Conservation (phyloP, 1,284 basidiomycete genomes). For the Peniophora sp. region DNA sequence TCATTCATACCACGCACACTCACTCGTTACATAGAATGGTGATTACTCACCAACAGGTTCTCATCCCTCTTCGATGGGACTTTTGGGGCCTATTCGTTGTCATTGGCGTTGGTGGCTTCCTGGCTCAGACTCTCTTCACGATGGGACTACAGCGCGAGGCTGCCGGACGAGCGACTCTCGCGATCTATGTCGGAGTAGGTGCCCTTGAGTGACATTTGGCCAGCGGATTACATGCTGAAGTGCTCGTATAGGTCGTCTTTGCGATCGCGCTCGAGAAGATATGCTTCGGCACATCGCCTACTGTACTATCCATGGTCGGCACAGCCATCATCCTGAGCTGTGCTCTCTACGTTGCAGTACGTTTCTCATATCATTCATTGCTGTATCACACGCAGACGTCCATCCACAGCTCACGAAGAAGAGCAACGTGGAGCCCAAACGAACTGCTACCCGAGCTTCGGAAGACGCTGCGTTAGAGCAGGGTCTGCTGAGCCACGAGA, state of each 20-base stretch:
- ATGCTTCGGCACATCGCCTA: slow-evolving; percentile 48
- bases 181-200: slow-evolving; percentile 50
- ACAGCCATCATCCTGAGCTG: slow-evolving; percentile 49
- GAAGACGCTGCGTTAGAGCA: slow-evolving; percentile 24
- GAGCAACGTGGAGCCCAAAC: slow-evolving; percentile 8
- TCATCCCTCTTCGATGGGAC: slow-evolving; percentile 38
- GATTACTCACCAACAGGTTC: slow-evolving; percentile 28
- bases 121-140: slow-evolving; percentile 51
- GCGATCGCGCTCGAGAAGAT: slow-evolving; percentile 51
- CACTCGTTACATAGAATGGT: slow-evolving; percentile 29
- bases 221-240: neutral
- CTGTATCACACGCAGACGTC: neutral
- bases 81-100: slow-evolving; percentile 37
- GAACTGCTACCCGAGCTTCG: slow-evolving; percentile 6
- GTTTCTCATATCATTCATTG: slow-evolving; percentile 12
- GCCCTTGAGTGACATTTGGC: neutral
- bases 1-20: neutral
- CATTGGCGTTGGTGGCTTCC: slow-evolving; percentile 53
- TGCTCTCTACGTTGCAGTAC: slow-evolving; percentile 54
- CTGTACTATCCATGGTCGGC: slow-evolving; percentile 44
- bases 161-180: slow-evolving; percentile 53
- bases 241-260: slow-evolving; percentile 45
- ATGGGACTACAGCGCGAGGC: slow-evolving; percentile 62
- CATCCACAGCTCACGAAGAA: slow-evolving; percentile 14
- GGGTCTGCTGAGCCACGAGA: slow-evolving; percentile 16